Base-by-base conservation (phyloP, 306 rosid genomes). In the Fragaria nilgerrensis region DNA sequence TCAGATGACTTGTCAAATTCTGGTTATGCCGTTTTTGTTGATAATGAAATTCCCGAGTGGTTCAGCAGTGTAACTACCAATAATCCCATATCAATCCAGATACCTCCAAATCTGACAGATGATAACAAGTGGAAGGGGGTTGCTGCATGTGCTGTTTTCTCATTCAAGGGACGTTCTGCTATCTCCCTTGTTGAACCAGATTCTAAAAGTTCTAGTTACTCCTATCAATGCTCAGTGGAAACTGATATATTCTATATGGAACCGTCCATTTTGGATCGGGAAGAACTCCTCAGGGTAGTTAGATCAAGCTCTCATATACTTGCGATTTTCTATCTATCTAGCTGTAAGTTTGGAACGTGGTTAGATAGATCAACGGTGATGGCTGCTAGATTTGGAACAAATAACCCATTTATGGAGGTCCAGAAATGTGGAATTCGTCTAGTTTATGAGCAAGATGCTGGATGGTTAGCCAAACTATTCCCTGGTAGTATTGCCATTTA, bases 121-220 rank as follows among this genome's bases (percentile, higher is more conserved):
- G 7, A 77, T 15, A 56, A 29, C 20, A 6, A 9, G 7, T 68
- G 49, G 37, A 69, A 29, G 50, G 50, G 75, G 75, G 34, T 77
- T 55, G 75, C 59, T 0, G 4, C 52, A 8, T 32, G 39, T 68
- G 75, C 80, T 77, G 67, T 41, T 20, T 77, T 39, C 23, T n/a
- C 7, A 55, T 0, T 76, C 37, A 69, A 76, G 49, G 59, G 32
- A 20, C 44, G 27, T n/a, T 14, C 52, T 5, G 73, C 23, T 47
- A 0, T 47, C 50, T 47, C 50, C 50, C 32, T 47, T 47, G 2
- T 11, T 48, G 53, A 48, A 48, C 9, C 53, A 0, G 19, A 43
- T 43, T 43, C 11, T 0, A 14, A 47, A 7, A 4, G 34, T 47
- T 47, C 58, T 5, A 9, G 37, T 70, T 70, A 47, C 58, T 70